Evolutionary conservation across 106 monocot genomes (phyloP).

Genomic region (Chionographis japonica): DNA sequence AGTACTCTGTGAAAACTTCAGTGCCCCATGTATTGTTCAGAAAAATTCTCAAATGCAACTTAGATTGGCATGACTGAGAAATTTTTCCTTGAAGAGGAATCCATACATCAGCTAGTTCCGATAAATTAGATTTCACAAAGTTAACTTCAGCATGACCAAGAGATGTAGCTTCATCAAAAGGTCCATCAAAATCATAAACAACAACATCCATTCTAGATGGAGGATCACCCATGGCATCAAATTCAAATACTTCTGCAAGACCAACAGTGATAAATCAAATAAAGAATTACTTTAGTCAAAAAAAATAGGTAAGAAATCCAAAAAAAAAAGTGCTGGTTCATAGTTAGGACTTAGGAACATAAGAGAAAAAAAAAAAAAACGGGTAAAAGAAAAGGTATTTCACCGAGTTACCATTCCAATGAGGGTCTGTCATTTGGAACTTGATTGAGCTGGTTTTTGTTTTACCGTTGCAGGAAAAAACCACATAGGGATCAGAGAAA

Average conservation of each 20-base stretch:
- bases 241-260: constrained; percentile 81
- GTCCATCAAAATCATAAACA: constrained; percentile 77
- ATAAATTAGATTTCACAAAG: constrained; percentile 75
- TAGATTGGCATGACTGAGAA: constrained; percentile 61
- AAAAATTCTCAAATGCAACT: constrained; percentile 73
- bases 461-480: constrained; percentile 76
- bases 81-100: constrained; percentile 74
- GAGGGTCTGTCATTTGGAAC: constrained; percentile 62
- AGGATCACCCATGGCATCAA: constrained; percentile 83
- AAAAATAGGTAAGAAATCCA: too few species aligned
- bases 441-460: constrained; percentile 85
- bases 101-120: constrained; percentile 76
- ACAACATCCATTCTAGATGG: constrained; percentile 70
- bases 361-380: neutral
- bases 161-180: constrained; percentile 55
- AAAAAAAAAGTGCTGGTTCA: too few species aligned
- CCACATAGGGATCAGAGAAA: constrained; percentile 71
- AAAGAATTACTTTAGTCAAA: neutral
- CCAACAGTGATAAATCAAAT: constrained; percentile 1
- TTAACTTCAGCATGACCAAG: constrained; percentile 79
- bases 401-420: constrained; percentile 77
- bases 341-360: too few species aligned
- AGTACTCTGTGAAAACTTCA: constrained; percentile 58
- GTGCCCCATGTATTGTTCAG: constrained; percentile 63
- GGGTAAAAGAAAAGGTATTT: neutral